These are phyloP conservation scores for Neurospora crassa DNA, from an alignment of 2,329 filamentous ascomycete genomes.

Conservation along the genomic window DNA sequence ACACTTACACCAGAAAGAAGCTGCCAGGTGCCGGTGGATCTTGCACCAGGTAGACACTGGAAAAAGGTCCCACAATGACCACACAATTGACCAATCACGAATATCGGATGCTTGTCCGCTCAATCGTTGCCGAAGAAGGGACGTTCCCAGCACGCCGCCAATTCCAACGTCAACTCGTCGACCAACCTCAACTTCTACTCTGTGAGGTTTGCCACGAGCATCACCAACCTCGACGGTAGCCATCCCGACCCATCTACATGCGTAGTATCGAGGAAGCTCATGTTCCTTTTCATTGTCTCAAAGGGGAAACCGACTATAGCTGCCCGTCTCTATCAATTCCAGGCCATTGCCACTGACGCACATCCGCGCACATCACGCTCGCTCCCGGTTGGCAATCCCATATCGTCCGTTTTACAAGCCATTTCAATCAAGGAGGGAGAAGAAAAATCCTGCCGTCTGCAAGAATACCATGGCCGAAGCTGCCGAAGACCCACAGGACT, in stretches of 20 bases:
- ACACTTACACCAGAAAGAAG: neutral
- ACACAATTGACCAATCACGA: neutral
- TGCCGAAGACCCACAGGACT: slow-evolving; percentile 9
- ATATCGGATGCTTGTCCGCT: neutral
- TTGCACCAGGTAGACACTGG: neutral
- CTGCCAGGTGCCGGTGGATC: neutral
- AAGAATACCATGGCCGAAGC: slow-evolving; percentile 7
- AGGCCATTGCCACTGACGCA: neutral
- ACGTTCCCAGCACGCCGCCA: neutral
- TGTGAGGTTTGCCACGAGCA: neutral
- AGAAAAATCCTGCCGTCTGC: neutral
- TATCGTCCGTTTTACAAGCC: neutral
- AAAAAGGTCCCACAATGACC: neutral
- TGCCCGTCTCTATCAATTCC: neutral
- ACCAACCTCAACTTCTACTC: neutral
- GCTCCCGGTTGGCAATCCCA: neutral
- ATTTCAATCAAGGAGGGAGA: no score
- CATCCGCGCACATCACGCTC: neutral
- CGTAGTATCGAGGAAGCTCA: no score
- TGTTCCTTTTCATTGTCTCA: no score
- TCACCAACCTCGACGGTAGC: neutral
- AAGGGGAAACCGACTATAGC: no score
- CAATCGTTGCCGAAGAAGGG: neutral
- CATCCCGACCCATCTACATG: neutral
- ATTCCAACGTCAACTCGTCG: neutral